phyloP scores from a whole-genome alignment of 2,329 filamentous ascomycete species.

The Colletotrichum sp. region DNA sequence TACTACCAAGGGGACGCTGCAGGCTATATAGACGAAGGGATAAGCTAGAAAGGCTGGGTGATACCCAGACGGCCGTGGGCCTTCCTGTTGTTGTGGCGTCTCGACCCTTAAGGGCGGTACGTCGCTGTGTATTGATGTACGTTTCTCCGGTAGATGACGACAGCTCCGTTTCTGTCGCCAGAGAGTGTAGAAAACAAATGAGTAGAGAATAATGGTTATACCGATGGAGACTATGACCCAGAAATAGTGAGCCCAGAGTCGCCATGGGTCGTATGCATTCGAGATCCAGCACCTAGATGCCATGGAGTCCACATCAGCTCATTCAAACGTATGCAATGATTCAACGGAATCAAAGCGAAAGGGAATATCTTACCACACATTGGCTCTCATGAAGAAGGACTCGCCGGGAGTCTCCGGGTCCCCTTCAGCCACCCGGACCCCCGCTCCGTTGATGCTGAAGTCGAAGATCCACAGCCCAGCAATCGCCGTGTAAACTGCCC shows the following conservation, averaged over 20 bases:
- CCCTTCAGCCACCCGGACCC: background rate
- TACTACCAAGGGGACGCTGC: slow-evolving; percentile 64
- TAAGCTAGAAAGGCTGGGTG: slow-evolving; percentile 59
- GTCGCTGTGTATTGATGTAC: background rate
- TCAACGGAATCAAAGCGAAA: rapidly evolving
- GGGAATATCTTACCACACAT: background rate
- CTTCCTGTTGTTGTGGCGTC: background rate
- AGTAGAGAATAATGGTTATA: slow-evolving; percentile 43
- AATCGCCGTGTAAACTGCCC: slow-evolving; percentile 48
- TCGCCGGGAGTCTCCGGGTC: background rate
- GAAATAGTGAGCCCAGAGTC: slow-evolving; percentile 66
- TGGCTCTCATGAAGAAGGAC: slow-evolving; percentile 18
- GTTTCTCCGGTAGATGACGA: background rate
- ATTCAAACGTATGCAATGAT: background rate
- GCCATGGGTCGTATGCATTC: slow-evolving; percentile 52
- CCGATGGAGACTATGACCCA: slow-evolving; percentile 59
- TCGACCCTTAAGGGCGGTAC: background rate
- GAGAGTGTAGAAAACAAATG: slow-evolving; percentile 42
- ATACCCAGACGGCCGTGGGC: background rate
- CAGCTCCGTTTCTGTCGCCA: slow-evolving; percentile 24
- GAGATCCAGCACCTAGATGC: slow-evolving; percentile 64
- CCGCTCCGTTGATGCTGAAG: slow-evolving; percentile 5
- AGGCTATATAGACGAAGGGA: slow-evolving; percentile 65
- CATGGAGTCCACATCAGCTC: background rate
- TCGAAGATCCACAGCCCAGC: slow-evolving; percentile 52